These are phyloP conservation scores for Pleurotus giganteus DNA, from an alignment of 768 basidiomycete species.

Conservation along the genomic window DNA sequence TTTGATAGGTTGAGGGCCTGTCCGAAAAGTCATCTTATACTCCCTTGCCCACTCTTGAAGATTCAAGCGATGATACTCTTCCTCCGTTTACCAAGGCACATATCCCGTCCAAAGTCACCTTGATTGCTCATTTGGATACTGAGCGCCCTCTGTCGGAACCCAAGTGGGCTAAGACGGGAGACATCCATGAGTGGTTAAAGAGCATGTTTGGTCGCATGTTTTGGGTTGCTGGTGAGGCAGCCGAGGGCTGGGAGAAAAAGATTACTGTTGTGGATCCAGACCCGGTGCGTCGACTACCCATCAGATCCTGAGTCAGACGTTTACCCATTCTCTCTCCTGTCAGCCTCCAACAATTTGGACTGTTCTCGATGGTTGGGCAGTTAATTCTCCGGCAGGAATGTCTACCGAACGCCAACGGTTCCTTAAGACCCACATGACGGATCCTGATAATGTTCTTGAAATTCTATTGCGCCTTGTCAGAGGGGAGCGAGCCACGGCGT, in stretches of 20 bases:
- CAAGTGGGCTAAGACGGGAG: conserved; percentile 94
- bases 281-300: conserved; percentile 57
- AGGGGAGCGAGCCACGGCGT: conserved; percentile 77
- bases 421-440: conserved; percentile 82
- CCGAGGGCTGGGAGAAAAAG: conserved; percentile 94
- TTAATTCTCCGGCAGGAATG: conserved; percentile 76
- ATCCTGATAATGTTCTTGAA: conserved; percentile 88
- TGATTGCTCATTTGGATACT: conserved; percentile 81
- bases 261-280: conserved; percentile 92
- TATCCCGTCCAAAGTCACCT: conserved; percentile 55
- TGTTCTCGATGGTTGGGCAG: conserved; percentile 86
- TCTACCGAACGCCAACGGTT: conserved; percentile 82
- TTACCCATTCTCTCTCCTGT: conserved; percentile 5
- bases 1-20: conserved; percentile 67
- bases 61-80: conserved; percentile 58
- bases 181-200: conserved; percentile 90
- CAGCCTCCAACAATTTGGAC: conserved; percentile 92
- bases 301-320: background rate
- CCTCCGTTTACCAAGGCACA: conserved; percentile 66
- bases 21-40: conserved; percentile 70
- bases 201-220: conserved; percentile 88
- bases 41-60: conserved; percentile 48
- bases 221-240: conserved; percentile 79
- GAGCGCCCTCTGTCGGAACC: conserved; percentile 90
- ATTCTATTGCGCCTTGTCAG: conserved; percentile 90